phyloP scores from a whole-genome alignment of 306 rosid species.

The Aeschynomene evenia region DNA sequence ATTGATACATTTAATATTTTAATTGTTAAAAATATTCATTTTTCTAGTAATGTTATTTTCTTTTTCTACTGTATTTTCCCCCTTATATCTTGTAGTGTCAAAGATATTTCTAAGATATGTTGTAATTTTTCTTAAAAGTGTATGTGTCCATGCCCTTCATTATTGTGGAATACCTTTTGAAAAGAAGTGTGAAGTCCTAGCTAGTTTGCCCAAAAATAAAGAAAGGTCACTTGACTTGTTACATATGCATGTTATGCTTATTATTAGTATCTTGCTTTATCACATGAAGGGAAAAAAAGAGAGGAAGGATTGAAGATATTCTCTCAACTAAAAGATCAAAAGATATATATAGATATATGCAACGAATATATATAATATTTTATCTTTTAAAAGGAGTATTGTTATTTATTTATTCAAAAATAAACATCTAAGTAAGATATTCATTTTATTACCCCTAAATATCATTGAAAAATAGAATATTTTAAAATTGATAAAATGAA shows the following conservation, averaged over 20 bases:
- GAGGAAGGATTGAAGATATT: constrained; percentile 41
- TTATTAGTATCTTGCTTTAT: constrained; percentile 29
- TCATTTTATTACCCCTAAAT: too few relatives aligned
- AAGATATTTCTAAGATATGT: too few relatives aligned
- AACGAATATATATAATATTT: not conserved
- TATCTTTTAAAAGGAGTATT: too few relatives aligned
- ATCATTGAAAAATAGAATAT: too few relatives aligned
- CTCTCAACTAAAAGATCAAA: constrained; percentile 34
- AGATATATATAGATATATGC: not conserved
- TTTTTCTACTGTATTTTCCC: too few relatives aligned
- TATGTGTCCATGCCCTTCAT: constrained; percentile 17
- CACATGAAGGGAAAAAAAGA: constrained; percentile 34
- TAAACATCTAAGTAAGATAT: too few relatives aligned
- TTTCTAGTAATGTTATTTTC: too few relatives aligned
- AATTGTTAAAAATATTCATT: too few relatives aligned
- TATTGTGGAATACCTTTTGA: constrained; percentile 39
- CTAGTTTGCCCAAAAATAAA: constrained; percentile 36
- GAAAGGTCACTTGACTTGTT: constrained; percentile 23
- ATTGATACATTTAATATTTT: too few relatives aligned
- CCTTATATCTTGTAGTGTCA: too few relatives aligned
- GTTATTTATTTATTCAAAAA: too few relatives aligned
- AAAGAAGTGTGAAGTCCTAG: constrained; percentile 30
- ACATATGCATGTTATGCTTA: constrained; percentile 22
- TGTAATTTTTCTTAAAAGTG: constrained; percentile 13
- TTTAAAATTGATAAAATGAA: too few relatives aligned